phyloP scores from a whole-genome alignment of 768 basidiomycete genomes.

The Tricholoma furcatifolium region DNA sequence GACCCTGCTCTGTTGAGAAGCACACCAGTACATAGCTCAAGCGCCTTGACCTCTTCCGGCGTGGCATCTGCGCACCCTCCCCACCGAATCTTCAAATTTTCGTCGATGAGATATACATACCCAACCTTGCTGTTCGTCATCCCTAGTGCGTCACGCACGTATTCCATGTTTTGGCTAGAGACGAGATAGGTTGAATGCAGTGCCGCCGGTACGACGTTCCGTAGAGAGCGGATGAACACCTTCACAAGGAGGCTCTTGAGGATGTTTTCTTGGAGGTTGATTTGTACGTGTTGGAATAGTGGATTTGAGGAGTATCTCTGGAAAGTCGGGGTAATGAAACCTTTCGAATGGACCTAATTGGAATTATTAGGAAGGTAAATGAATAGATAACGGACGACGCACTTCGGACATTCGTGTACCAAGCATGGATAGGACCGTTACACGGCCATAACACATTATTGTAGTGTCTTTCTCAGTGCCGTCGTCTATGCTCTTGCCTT shows the following conservation, averaged over 20 bases:
- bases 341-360: constrained; percentile 70
- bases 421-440: constrained; percentile 82
- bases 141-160: constrained; percentile 79
- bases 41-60: constrained; percentile 62
- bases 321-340: constrained; percentile 63
- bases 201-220: constrained; percentile 58
- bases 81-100: constrained; percentile 85
- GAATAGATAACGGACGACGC: not conserved
- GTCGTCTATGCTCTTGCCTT: constrained; percentile 64
- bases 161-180: constrained; percentile 83
- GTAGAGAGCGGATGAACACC: constrained; percentile 76
- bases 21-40: constrained; percentile 70
- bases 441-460: constrained; percentile 67
- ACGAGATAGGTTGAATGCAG: constrained; percentile 75
- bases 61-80: constrained; percentile 87
- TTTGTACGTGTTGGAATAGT: constrained; percentile 72
- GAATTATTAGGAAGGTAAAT: constrained; percentile 1
- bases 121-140: constrained; percentile 90
- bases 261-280: constrained; percentile 93
- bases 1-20: constrained; percentile 54
- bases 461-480: constrained; percentile 69
- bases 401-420: constrained; percentile 89
- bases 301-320: constrained; percentile 51
- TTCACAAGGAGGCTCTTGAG: constrained; percentile 90
- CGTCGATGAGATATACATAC: constrained; percentile 89